Evolutionary conservation across 257 asterid species (phyloP).

Genomic region (Capsicum baccatum): DNA sequence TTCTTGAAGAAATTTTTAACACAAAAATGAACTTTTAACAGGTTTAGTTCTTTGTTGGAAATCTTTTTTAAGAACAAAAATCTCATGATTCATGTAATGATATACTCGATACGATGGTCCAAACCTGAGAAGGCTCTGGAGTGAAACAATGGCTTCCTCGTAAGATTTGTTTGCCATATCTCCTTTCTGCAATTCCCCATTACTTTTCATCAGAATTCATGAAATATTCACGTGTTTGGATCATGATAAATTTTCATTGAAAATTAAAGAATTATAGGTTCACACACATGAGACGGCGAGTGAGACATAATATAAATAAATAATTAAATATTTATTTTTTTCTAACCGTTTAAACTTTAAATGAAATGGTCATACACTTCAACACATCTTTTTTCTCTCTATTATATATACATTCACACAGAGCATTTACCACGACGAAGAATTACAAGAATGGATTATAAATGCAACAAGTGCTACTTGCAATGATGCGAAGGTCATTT

Average conservation of each 20-base stretch:
- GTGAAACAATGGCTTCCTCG: constrained; percentile 80
- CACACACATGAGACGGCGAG: neutral
- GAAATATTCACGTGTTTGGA: neutral
- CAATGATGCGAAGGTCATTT: no score
- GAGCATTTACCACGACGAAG: neutral
- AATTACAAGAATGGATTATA: neutral
- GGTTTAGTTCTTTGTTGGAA: neutral
- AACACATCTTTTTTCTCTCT: no score
- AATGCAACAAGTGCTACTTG: no score
- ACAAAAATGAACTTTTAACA: neutral
- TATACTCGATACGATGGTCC: neutral
- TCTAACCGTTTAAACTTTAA: neutral
- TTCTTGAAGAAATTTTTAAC: neutral
- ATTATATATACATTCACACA: neutral
- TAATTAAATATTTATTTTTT: neutral
- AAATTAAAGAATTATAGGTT: neutral
- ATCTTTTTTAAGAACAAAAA: neutral
- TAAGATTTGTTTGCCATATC: constrained; percentile 70
- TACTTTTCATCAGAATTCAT: neutral
- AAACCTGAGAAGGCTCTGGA: constrained; percentile 80
- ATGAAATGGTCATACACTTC: neutral
- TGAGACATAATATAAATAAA: neutral
- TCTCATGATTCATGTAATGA: neutral
- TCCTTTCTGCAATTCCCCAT: constrained; percentile 61
- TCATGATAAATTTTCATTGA: neutral